phyloP scores from a whole-genome alignment of 768 basidiomycete genomes.

The Lactifluus hygrophoroides region DNA sequence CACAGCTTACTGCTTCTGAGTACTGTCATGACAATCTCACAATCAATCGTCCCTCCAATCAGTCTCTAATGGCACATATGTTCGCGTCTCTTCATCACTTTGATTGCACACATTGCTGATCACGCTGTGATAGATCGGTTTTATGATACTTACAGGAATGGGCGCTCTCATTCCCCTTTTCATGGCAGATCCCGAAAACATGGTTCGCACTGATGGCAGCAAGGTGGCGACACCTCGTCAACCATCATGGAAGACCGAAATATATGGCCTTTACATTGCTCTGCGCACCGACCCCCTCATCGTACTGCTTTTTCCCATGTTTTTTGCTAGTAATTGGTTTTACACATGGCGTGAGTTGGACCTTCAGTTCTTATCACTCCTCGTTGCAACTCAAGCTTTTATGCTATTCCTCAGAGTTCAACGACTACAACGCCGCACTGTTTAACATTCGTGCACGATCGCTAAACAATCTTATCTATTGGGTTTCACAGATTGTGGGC shows the following conservation, averaged over 20 bases:
- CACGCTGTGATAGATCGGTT: slow-evolving; percentile 47
- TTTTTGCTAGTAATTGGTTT: slow-evolving; percentile 79
- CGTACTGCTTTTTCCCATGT: slow-evolving; percentile 75
- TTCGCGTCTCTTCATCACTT: slow-evolving; percentile 29
- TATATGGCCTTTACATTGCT: slow-evolving; percentile 59
- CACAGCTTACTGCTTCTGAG: neutral
- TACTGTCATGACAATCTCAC: neutral
- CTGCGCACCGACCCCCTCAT: slow-evolving; percentile 65
- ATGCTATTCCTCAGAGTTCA: slow-evolving; percentile 45
- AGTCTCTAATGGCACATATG: slow-evolving; percentile 72
- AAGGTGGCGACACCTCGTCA: slow-evolving; percentile 53
- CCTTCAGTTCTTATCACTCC: neutral
- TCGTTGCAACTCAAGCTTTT: neutral
- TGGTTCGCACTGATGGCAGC: slow-evolving; percentile 70
- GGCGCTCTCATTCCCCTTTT: slow-evolving; percentile 58
- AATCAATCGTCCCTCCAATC: neutral
- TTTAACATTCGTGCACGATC: slow-evolving; percentile 75
- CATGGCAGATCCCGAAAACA: slow-evolving; percentile 64
- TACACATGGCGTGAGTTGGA: slow-evolving; percentile 67
- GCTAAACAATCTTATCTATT: slow-evolving; percentile 73
- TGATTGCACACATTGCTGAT: neutral
- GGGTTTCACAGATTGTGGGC: slow-evolving; percentile 71
- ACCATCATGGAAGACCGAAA: slow-evolving; percentile 71
- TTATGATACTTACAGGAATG: slow-evolving; percentile 61
- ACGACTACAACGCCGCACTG: slow-evolving; percentile 68